Conservation (phyloP, 1,139 yeast genomes). For the Meyerozyma smithsonii region DNA sequence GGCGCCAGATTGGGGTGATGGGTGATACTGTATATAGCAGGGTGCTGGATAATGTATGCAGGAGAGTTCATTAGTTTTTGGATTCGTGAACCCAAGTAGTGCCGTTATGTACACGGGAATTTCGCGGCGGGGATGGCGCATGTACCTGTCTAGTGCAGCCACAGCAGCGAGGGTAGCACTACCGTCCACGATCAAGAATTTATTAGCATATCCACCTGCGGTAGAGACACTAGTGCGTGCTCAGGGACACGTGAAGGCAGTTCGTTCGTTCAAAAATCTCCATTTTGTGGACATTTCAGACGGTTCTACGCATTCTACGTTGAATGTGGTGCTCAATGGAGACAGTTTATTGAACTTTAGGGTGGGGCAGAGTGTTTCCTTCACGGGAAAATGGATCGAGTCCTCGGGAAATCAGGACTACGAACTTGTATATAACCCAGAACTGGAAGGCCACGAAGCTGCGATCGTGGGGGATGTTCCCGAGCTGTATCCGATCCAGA, state of each 20-base stretch:
- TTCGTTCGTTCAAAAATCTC: constrained; percentile 66
- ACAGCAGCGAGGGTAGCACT: background rate
- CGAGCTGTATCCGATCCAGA: constrained; percentile 74
- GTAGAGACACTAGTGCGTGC: constrained; percentile 5
- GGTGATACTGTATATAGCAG: background rate
- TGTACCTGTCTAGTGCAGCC: background rate
- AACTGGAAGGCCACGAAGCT: constrained; percentile 18
- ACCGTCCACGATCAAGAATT: background rate
- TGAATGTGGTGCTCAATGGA: constrained; percentile 55
- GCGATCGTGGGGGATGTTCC: constrained; percentile 50
- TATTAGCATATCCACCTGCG: background rate
- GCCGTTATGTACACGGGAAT: background rate
- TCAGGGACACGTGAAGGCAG: constrained; percentile 71
- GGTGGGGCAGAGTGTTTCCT: constrained; percentile 39
- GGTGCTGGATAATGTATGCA: background rate
- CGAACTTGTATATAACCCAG: constrained; percentile 27
- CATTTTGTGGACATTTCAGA: constrained; percentile 79
- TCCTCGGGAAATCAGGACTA: constrained; percentile 30
- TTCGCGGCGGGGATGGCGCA: background rate
- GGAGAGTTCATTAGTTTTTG: background rate
- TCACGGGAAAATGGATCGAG: constrained; percentile 29
- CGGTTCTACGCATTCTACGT: constrained; percentile 55
- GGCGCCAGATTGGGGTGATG: constrained; percentile 65
- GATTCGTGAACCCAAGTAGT: background rate
- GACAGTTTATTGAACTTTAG: constrained; percentile 28